These are phyloP conservation scores for Purpureocillium lavendulum DNA, from an alignment of 2,329 filamentous ascomycete species.

Conservation along the genomic window DNA sequence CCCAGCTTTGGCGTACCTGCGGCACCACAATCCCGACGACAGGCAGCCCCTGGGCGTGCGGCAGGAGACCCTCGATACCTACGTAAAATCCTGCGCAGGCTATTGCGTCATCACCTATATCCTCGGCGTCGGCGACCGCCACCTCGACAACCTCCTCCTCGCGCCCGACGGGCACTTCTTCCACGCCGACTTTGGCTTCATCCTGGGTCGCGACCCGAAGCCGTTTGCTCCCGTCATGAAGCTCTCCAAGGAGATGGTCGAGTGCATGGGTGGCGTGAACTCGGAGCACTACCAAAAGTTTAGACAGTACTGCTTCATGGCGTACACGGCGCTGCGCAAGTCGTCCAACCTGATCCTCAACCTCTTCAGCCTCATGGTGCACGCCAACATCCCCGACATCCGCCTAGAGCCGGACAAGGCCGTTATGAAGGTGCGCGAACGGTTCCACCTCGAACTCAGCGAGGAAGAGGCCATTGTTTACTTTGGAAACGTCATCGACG, in stretches of 20 bases:
- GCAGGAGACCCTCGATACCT: constrained; percentile 89
- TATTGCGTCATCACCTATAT: constrained; percentile 99
- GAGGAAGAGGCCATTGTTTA: constrained; percentile 88
- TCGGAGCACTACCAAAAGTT: constrained; percentile 81
- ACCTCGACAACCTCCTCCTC: constrained; percentile 90
- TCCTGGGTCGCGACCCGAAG: constrained; percentile 92
- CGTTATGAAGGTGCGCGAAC: constrained; percentile 87
- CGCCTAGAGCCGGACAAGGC: constrained; percentile 87
- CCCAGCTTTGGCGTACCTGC: constrained; percentile 73
- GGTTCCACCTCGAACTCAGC: constrained; percentile 83
- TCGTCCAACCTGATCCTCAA: constrained; percentile 88
- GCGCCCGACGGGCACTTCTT: constrained; percentile 91
- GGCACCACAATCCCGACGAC: constrained; percentile 82
- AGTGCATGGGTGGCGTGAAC: constrained; percentile 85
- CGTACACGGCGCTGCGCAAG: constrained; percentile 85
- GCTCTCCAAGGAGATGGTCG: constrained; percentile 94
- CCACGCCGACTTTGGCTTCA: constrained; percentile 97
- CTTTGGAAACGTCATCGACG: constrained; percentile 83
- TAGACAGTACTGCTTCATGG: constrained; percentile 92
- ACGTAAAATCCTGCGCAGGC: constrained; percentile 89
- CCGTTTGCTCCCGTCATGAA: constrained; percentile 97
- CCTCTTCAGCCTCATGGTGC: constrained; percentile 92
- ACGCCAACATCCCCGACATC: constrained; percentile 95
- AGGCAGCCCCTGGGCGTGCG: constrained; percentile 75
- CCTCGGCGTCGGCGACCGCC: constrained; percentile 88